Percentiles rank a stretch among this genome's conserved stretches.
phyloP scores from a whole-genome alignment of 164 flowering plant species.

The Vitis labrusca region DNA sequence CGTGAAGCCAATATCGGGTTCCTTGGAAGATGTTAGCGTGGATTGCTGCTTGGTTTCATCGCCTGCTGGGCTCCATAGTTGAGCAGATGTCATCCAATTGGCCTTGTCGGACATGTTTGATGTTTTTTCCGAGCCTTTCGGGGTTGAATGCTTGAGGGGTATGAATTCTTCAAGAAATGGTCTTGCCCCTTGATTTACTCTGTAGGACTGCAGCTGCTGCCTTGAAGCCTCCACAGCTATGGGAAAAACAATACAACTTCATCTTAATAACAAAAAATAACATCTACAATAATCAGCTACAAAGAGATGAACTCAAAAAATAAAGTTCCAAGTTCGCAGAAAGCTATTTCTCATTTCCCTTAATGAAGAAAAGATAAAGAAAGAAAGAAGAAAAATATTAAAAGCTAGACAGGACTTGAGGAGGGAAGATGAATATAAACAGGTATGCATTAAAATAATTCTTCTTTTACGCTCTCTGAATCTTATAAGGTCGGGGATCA shows the following conservation, averaged over 20 bases:
- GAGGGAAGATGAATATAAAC: too few species aligned
- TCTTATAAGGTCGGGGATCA: neutral
- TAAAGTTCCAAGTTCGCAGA: neutral
- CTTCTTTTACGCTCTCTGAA: constrained; percentile 3
- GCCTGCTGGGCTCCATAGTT: constrained; percentile 77
- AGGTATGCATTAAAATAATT: neutral
- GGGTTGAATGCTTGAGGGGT: constrained; percentile 58
- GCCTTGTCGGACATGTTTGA: constrained; percentile 56
- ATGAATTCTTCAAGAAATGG: constrained; percentile 94
- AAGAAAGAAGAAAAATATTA: constrained; percentile 1
- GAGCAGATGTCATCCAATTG: constrained; percentile 92
- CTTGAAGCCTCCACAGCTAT: constrained; percentile 86
- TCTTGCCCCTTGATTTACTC: constrained; percentile 39
- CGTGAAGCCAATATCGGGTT: constrained; percentile 39
- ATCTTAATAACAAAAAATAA: too few species aligned
- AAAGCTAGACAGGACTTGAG: neutral
- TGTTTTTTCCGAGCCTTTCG: constrained; percentile 40
- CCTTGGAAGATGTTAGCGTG: constrained; percentile 26
- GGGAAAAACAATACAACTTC: neutral
- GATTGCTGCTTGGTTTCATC: constrained; percentile 40
- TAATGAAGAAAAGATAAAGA: constrained; percentile 5
- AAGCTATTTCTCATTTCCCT: constrained; percentile 13
- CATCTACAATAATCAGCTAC: neutral
- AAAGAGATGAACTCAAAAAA: neutral
- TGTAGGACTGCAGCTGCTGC: constrained; percentile 66